Percentiles rank a stretch among this genome's conserved stretches.
Conservation (phyloP, 179 eudicot genomes). For the Beta corolliflora region DNA sequence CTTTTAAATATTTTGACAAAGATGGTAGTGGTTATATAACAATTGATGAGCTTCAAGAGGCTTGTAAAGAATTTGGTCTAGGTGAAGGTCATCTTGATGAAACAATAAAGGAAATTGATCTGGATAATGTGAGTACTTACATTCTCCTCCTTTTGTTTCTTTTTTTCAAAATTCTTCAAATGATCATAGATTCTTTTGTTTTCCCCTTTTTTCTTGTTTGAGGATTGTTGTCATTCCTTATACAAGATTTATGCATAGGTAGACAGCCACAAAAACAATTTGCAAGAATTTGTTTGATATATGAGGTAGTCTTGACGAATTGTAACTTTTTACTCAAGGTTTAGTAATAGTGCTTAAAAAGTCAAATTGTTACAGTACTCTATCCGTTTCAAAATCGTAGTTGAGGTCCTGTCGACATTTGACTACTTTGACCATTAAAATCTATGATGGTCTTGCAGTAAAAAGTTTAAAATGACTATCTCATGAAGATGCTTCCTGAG, state of each 20-base stretch:
- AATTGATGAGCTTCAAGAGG: constrained; percentile 89
- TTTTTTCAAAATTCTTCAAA: neutral
- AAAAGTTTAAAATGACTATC: neutral
- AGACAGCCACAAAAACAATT: neutral
- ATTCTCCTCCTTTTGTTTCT: neutral
- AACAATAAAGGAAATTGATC: constrained; percentile 78
- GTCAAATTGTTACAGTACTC: neutral
- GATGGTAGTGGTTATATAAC: constrained; percentile 95
- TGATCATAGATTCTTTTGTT: neutral
- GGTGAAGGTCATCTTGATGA: constrained; percentile 78
- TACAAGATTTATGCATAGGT: neutral
- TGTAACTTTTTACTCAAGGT: neutral
- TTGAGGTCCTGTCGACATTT: neutral
- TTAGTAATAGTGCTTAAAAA: neutral
- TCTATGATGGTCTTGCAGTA: neutral
- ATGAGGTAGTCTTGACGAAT: neutral
- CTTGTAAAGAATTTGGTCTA: constrained; percentile 91
- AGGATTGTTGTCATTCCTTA: neutral
- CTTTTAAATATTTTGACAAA: constrained; percentile 91
- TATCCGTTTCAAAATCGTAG: neutral
- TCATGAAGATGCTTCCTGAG: neutral
- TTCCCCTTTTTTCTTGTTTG: neutral
- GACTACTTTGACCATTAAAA: neutral
- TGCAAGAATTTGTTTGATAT: neutral
- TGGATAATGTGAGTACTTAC: constrained; percentile 69